Evolutionary conservation across 192 early-diverging fungal genomes (phyloP).

Genomic region (Mortierella claussenii): DNA sequence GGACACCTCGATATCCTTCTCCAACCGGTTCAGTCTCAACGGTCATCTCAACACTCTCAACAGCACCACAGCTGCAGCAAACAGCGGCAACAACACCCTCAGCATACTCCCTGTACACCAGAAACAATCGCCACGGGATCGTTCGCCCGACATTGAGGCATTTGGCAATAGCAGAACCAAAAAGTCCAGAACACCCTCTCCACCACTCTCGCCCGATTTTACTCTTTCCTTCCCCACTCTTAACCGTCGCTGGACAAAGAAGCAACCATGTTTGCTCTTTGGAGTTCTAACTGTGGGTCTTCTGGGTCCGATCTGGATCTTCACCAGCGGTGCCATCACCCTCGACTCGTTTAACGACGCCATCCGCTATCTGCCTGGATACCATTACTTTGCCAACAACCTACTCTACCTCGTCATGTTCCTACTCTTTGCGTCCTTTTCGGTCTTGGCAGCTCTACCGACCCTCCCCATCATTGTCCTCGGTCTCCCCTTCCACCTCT

Average conservation of each 20-base stretch:
- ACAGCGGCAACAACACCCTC: conserved; percentile 5
- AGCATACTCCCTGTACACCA: conserved; percentile 3
- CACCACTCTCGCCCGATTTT: conserved; percentile 12
- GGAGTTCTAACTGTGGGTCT: conserved; percentile 6
- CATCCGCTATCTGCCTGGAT: conserved; percentile 45
- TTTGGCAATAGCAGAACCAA: conserved; percentile 3
- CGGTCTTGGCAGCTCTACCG: conserved; percentile 24
- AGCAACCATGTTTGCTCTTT: conserved; percentile 16
- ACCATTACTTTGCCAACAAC: conserved; percentile 47
- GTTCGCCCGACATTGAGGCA: conserved; percentile 26
- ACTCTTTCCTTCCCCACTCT: conserved; percentile 1
- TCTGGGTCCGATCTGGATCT: conserved; percentile 36
- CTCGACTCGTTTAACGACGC: conserved; percentile 45
- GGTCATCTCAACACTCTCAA: conserved; percentile 8
- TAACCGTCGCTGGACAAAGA: conserved; percentile 8
- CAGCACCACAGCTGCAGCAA: too few relatives aligned
- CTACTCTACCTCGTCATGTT: conserved; percentile 53
- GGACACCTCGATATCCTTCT: conserved; percentile 29
- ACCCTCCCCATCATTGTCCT: conserved; percentile 25
- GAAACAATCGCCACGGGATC: neutral
- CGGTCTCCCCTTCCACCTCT: conserved; percentile 44
- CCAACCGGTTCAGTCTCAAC: conserved; percentile 34
- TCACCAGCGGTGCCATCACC: conserved; percentile 38
- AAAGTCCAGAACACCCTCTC: conserved; percentile 29
- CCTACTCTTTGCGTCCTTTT: conserved; percentile 37